Evolutionary conservation across 2,329 filamentous ascomycete genomes (phyloP), one percentile per base, ranked within the genome.

Genomic region (Septoria linicola): DNA sequence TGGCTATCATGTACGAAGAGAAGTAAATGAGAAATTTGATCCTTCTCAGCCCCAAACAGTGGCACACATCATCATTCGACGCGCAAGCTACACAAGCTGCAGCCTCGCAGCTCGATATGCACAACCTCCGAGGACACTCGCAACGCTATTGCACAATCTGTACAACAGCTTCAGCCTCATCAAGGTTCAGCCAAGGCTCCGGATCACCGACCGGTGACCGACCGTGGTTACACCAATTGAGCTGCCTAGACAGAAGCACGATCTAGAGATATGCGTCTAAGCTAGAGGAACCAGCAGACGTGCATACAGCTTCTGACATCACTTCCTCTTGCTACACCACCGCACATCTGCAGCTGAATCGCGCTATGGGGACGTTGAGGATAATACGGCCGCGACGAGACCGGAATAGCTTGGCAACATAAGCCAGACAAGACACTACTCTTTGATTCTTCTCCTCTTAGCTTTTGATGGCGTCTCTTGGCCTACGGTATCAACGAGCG

Each of bases 351-450:
- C 16, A 13, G 17, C 3, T 13, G 14, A 34, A 13, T 13, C 5
- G 31, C 17, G 10, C 35, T 10, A 13, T 19, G 13, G 7, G 3
- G 8, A 17, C 20, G 39, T 41, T 27, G 39, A 10, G 27, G 30
- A 49, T 20, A 41, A n/a, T 42, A 49, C 19, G 36, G 21, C 46
- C 46, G 27, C 27, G 35, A 36, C 25, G 27, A 42, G 37, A 23
- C 37, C 46, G 46, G 13, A 21, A 35, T 5, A 7, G 13, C 35
- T 49, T 36, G 40, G 39, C 39, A 25, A 13, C 25, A 36, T 32
- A 43, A 49, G 47, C 44, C 20, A 31, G 20, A 47, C 19, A 47
- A 47, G 44, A 37, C 31, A 43, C 21, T 8, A 14, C 14, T 30
- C 40, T 42, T 42, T 36, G 19, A 43, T 13, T 19, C 19, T 35